phyloP scores from a whole-genome alignment of 129 eudicot species.

The Pulicaria dysenterica region DNA sequence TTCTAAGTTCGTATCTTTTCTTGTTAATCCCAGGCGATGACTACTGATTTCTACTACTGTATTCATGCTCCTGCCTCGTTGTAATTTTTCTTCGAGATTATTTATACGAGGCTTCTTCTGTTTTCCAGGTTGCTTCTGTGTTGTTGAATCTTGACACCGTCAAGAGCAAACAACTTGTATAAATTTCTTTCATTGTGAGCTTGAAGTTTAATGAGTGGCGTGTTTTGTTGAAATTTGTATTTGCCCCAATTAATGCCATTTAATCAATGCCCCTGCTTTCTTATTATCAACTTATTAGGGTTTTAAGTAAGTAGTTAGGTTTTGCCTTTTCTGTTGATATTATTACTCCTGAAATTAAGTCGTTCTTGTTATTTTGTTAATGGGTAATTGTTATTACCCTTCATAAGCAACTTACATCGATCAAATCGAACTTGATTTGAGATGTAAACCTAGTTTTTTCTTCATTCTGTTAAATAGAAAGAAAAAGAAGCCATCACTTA shows the following conservation, averaged over 20 bases:
- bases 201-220: background rate
- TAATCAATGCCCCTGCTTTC: constrained; percentile 7
- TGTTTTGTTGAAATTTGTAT: constrained; percentile 11
- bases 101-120: constrained; percentile 9
- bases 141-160: constrained; percentile 23
- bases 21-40: background rate
- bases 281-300: constrained; percentile 7
- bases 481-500: no score
- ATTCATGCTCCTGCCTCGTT: no score
- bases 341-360: constrained; percentile 4
- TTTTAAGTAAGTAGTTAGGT: constrained; percentile 29
- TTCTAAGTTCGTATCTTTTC: background rate
- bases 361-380: constrained; percentile 23
- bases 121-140: constrained; percentile 32
- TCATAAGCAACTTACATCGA: background rate
- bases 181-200: background rate
- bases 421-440: background rate
- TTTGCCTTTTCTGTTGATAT: constrained; percentile 17
- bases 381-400: constrained; percentile 27
- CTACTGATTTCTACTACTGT: no score
- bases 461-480: no score
- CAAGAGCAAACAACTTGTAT: background rate
- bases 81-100: background rate
- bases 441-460: constrained; percentile 4
- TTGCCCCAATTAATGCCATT: constrained; percentile 17